Percentiles rank a stretch among this genome's conserved stretches.
Conservation (phyloP, 257 asterid species). For the Przewalskia tangutica region DNA sequence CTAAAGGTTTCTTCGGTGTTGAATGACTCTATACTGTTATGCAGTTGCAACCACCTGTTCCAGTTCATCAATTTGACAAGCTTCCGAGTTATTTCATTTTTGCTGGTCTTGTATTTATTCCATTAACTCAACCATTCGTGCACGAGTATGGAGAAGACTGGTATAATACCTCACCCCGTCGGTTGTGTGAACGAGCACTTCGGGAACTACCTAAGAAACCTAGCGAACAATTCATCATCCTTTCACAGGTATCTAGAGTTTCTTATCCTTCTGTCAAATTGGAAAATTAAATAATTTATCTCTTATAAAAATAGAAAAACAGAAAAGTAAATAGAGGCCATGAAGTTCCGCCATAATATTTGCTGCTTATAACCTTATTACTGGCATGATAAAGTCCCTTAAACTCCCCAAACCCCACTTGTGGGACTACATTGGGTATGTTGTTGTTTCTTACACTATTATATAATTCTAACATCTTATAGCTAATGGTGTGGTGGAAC, state of each 20-base stretch:
- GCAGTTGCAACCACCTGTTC: constrained; percentile 92
- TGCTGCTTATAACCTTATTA: background rate
- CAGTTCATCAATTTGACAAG: constrained; percentile 93
- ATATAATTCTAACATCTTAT: no score
- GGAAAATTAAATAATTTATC: background rate
- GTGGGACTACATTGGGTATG: no score
- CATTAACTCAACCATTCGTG: constrained; percentile 89
- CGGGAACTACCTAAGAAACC: constrained; percentile 66
- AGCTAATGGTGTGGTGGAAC: background rate
- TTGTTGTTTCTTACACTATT: no score
- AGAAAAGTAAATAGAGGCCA: background rate
- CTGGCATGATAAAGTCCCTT: background rate
- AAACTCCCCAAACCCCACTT: no score
- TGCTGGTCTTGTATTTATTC: constrained; percentile 87
- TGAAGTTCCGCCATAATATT: background rate
- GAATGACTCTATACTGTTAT: background rate
- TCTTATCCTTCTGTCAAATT: background rate
- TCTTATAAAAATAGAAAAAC: background rate
- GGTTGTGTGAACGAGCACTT: constrained; percentile 90
- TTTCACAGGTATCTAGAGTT: constrained; percentile 61
- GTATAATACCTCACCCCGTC: constrained; percentile 92
- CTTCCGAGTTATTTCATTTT: constrained; percentile 92
- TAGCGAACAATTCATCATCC: constrained; percentile 75
- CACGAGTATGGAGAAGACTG: constrained; percentile 98
- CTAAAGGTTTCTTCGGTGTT: background rate